Evolutionary conservation across 768 basidiomycete species (phyloP).

Genomic region (Hygrocybe coccinea): DNA sequence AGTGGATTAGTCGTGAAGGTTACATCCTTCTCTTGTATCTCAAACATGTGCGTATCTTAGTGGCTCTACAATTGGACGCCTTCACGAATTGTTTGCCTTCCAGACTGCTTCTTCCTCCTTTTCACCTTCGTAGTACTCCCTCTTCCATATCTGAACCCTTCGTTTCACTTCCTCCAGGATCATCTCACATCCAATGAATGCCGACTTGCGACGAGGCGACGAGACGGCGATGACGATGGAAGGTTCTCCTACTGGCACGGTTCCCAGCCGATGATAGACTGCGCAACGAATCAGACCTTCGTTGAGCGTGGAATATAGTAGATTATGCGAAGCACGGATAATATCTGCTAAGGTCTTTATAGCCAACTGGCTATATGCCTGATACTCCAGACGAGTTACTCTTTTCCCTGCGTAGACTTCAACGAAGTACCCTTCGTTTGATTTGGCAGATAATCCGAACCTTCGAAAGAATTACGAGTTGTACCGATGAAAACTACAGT

Average conservation of each 20-base stretch:
- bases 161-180: conserved; percentile 84
- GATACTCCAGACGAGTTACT: conserved; percentile 73
- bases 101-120: conserved; percentile 58
- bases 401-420: conserved; percentile 46
- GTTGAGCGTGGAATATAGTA: conserved; percentile 43
- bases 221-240: conserved; percentile 70
- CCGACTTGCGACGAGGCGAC: conserved; percentile 77
- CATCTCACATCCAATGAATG: conserved; percentile 73
- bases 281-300: conserved; percentile 47
- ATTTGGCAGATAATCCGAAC: too few relatives aligned
- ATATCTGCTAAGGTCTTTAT: conserved; percentile 72
- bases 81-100: conserved; percentile 54
- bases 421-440: too few relatives aligned
- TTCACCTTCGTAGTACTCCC: conserved; percentile 78
- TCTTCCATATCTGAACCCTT: conserved; percentile 87
- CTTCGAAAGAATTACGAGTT: conserved; percentile 81
- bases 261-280: conserved; percentile 73
- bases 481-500: conserved; percentile 74
- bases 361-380: conserved; percentile 76
- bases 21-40: neutral
- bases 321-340: conserved; percentile 41
- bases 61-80: neutral
- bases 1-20: conserved; percentile 47
- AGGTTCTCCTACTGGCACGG: conserved; percentile 32
- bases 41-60: neutral